These are phyloP conservation scores for Sporothrix variecibatus DNA, from an alignment of 2,329 filamentous ascomycete genomes.

Conservation along the genomic window DNA sequence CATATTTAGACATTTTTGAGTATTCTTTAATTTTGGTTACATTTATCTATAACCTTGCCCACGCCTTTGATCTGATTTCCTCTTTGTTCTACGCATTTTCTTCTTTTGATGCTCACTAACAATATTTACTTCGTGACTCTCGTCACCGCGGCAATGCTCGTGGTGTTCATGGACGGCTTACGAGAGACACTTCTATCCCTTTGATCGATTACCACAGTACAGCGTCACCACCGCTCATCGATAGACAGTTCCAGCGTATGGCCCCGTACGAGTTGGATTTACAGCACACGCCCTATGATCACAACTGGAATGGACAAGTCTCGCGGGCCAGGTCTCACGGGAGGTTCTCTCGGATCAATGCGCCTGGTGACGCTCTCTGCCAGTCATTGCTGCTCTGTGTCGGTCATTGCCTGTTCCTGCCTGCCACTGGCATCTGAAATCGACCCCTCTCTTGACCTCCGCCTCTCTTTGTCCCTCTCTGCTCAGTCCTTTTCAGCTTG, in stretches of 20 bases:
- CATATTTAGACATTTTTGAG: background rate
- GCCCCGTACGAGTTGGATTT: background rate
- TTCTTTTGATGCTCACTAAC: no score
- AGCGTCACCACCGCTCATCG: background rate
- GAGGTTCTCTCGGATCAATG: background rate
- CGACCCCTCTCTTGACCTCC: background rate
- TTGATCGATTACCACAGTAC: background rate
- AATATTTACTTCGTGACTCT: background rate
- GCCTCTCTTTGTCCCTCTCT: background rate
- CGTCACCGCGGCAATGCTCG: background rate
- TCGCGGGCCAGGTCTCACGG: background rate
- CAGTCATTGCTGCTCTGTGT: background rate
- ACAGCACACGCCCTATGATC: background rate
- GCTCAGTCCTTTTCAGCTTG: conserved; percentile 6
- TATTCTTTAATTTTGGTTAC: background rate
- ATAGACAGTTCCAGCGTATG: background rate
- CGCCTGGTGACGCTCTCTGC: background rate
- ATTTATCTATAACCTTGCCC: background rate
- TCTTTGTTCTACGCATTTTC: background rate
- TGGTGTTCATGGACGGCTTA: background rate
- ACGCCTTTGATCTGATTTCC: background rate
- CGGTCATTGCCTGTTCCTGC: background rate
- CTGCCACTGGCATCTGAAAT: background rate
- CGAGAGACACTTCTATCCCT: background rate
- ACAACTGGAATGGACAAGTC: background rate